Evolutionary conservation across 1,139 yeast species (phyloP).

Genomic region (Lodderomyces jiufengensis): DNA sequence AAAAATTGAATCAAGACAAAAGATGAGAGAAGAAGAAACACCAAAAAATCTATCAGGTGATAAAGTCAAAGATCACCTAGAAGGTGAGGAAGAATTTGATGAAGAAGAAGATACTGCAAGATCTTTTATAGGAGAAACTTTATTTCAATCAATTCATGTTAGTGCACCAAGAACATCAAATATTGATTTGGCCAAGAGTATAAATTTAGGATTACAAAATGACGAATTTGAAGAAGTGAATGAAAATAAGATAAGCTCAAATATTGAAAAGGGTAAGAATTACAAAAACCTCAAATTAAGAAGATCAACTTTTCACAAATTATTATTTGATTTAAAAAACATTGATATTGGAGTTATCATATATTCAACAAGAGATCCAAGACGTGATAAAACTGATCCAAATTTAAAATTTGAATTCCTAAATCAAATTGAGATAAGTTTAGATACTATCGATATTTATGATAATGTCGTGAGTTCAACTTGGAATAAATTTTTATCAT

Average conservation of each 20-base stretch:
- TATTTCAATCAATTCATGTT: conserved; percentile 72
- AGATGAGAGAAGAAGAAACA: conserved; percentile 1
- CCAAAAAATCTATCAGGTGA: no score
- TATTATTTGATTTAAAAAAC: conserved; percentile 53
- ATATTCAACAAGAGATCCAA: conserved; percentile 47
- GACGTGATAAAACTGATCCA: conserved; percentile 23
- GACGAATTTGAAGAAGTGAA: conserved; percentile 13
- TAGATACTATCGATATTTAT: conserved; percentile 56
- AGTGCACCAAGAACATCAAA: conserved; percentile 51
- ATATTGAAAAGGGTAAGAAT: conserved; percentile 22
- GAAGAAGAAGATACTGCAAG: conserved; percentile 18
- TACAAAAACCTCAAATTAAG: conserved; percentile 51
- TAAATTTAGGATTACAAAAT: conserved; percentile 45
- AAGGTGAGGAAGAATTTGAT: conserved; percentile 9
- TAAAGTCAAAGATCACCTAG: neutral
- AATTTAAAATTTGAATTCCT: conserved; percentile 42
- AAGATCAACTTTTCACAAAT: conserved; percentile 65
- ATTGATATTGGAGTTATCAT: conserved; percentile 47
- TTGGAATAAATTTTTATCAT: conserved; percentile 82
- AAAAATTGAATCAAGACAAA: conserved; percentile 46
- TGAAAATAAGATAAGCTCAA: conserved; percentile 15
- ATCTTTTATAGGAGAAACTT: conserved; percentile 61
- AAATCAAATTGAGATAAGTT: conserved; percentile 40
- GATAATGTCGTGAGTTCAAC: conserved; percentile 87
- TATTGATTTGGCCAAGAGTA: conserved; percentile 42